phyloP scores from a whole-genome alignment of 1,284 basidiomycete genomes.

The Irpex rosettiformis region DNA sequence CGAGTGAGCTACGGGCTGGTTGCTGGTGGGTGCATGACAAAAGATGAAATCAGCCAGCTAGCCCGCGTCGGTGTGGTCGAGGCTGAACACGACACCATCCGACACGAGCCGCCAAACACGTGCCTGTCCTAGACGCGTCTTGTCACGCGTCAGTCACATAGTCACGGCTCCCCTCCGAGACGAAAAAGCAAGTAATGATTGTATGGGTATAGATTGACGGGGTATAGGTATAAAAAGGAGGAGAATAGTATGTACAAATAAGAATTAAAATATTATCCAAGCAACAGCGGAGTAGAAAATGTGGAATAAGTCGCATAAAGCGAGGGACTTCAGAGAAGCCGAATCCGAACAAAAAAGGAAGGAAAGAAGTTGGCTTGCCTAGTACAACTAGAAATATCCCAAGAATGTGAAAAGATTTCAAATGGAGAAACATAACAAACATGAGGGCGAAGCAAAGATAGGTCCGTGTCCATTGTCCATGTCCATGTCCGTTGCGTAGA shows the following conservation, averaged over 20 bases:
- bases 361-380: slow-evolving; percentile 15
- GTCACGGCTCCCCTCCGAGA: neutral
- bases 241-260: slow-evolving; percentile 3
- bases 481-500: slow-evolving; percentile 2
- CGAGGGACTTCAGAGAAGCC: neutral
- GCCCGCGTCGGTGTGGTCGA: neutral
- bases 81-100: too few species aligned
- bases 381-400: slow-evolving; percentile 26
- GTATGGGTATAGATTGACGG: neutral
- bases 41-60: neutral
- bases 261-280: neutral
- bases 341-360: slow-evolving; percentile 4
- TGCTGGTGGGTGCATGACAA: slow-evolving; percentile 8
- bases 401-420: slow-evolving; percentile 17
- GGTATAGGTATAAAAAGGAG: neutral
- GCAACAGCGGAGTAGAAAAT: neutral
- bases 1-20: slow-evolving; percentile 12
- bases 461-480: slow-evolving; percentile 12
- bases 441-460: neutral
- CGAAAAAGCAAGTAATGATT: neutral
- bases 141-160: slow-evolving; percentile 9
- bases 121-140: slow-evolving; percentile 10
- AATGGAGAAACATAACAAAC: slow-evolving; percentile 9
- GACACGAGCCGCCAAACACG: too few species aligned
- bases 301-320: neutral